Evolutionary conservation across 1,284 basidiomycete species (phyloP).

Genomic region (Inonotus hispidus): DNA sequence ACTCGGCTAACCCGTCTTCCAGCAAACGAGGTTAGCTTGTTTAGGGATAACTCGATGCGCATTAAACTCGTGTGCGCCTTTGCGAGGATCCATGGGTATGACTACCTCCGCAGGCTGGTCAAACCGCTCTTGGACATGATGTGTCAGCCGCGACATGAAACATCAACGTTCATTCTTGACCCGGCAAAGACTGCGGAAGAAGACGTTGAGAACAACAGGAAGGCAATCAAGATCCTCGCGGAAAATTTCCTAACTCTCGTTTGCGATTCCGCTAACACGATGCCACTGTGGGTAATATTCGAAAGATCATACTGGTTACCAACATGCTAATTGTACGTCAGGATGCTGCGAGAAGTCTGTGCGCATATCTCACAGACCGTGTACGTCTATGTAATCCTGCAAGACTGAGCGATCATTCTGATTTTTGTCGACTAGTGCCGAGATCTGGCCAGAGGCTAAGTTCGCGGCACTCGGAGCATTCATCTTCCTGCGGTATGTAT

Average conservation of each 20-base stretch:
- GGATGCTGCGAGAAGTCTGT: constrained; percentile 86
- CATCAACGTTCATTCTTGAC: constrained; percentile 71
- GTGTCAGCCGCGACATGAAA: constrained; percentile 64
- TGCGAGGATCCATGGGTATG: constrained; percentile 82
- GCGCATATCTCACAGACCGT: constrained; percentile 79
- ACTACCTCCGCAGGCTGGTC: constrained; percentile 76
- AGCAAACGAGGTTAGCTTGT: constrained; percentile 78
- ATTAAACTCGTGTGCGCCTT: constrained; percentile 82
- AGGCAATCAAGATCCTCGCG: constrained; percentile 71
- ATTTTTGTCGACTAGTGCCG: constrained; percentile 31
- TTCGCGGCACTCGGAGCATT: constrained; percentile 87
- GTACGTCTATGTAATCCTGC: constrained; percentile 40
- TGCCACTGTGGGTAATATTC: constrained; percentile 64
- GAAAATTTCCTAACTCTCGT: constrained; percentile 75
- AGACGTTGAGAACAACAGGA: constrained; percentile 64
- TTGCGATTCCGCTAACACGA: constrained; percentile 58
- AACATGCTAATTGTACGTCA: constrained; percentile 28
- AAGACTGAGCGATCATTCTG: constrained; percentile 9
- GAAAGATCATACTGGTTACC: neutral
- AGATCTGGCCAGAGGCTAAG: constrained; percentile 78
- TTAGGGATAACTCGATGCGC: constrained; percentile 83
- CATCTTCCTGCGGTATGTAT: constrained; percentile 73
- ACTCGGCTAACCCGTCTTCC: constrained; percentile 4
- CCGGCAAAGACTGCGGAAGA: constrained; percentile 57
- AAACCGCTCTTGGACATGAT: constrained; percentile 74